These are phyloP conservation scores for Flammula alnicola DNA, from an alignment of 1,284 basidiomycete genomes.

Conservation along the genomic window DNA sequence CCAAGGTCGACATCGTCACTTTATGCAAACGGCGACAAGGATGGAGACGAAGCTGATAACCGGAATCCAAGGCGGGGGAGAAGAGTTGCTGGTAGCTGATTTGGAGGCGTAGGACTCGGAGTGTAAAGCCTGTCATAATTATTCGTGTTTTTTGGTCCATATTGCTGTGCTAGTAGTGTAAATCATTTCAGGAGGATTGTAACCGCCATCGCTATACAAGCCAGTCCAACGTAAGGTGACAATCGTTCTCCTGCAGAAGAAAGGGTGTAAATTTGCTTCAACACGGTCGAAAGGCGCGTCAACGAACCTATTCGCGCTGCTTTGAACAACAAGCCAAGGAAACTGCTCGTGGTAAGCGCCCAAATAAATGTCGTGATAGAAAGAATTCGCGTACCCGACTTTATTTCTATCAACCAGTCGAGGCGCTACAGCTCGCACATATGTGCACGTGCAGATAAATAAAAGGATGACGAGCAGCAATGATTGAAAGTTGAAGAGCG, in stretches of 20 bases:
- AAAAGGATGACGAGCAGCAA: conserved; percentile 92
- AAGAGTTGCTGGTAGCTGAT: conserved; percentile 15
- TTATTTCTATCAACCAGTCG: conserved; percentile 93
- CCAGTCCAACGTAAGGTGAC: conserved; percentile 83
- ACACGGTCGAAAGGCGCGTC: background rate
- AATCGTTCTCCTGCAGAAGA: conserved; percentile 69
- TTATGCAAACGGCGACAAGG: conserved; percentile 34
- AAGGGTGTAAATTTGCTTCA: background rate
- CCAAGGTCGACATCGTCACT: conserved; percentile 56
- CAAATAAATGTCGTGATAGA: background rate
- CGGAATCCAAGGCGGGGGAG: conserved; percentile 31
- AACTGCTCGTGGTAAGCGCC: conserved; percentile 49
- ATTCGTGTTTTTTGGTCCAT: conserved; percentile 20
- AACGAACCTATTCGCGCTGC: conserved; percentile 86
- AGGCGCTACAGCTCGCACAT: conserved; percentile 89
- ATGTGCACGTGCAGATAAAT: conserved; percentile 97
- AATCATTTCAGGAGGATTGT: conserved; percentile 46
- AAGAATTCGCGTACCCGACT: conserved; percentile 71
- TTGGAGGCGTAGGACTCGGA: background rate
- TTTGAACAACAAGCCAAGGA: conserved; percentile 92
- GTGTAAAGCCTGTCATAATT: conserved; percentile 10
- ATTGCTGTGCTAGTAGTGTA: conserved; percentile 21
- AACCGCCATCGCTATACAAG: conserved; percentile 82
- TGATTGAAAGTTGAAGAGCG: conserved; percentile 97
- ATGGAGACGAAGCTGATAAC: conserved; percentile 33